Evolutionary conservation across 129 eudicot species (phyloP).

Genomic region (Gnaphalium uliginosum): DNA sequence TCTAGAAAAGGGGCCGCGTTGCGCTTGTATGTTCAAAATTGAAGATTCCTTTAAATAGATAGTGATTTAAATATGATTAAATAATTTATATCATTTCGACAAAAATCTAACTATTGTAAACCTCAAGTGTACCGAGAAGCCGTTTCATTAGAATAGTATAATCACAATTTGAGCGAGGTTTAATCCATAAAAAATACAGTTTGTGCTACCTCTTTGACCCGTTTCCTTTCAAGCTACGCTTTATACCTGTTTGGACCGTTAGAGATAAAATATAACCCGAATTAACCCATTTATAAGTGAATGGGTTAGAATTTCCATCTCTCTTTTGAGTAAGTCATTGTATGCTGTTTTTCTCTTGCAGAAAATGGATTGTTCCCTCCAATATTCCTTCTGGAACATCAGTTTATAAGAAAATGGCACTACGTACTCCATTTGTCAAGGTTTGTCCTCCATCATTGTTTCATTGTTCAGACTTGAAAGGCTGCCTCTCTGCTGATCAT

Average conservation of each 20-base stretch:
- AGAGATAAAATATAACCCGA: neutral
- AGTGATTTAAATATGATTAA: neutral
- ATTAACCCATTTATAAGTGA: neutral
- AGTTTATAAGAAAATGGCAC: conserved; percentile 46
- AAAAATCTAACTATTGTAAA: neutral
- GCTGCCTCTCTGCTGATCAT: conserved; percentile 4
- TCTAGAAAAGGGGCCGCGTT: neutral
- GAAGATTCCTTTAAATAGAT: neutral
- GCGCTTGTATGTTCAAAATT: neutral
- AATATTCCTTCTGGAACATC: conserved; percentile 42
- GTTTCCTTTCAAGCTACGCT: no score
- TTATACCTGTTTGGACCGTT: neutral
- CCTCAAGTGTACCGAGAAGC: neutral
- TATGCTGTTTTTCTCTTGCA: conserved; percentile 27
- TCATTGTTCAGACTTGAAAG: neutral
- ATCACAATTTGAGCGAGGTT: neutral
- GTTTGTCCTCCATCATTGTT: conserved; percentile 21
- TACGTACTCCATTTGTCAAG: conserved; percentile 52
- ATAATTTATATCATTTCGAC: neutral
- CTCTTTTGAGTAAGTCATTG: neutral
- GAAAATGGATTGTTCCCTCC: conserved; percentile 54
- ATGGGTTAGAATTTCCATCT: neutral
- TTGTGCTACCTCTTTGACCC: neutral
- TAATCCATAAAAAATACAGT: neutral
- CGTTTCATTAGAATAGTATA: neutral